Percentiles rank a stretch among this genome's conserved stretches.
Evolutionary conservation across 129 eudicot species (phyloP).

Genomic region (Saposhnikovia divaricata): DNA sequence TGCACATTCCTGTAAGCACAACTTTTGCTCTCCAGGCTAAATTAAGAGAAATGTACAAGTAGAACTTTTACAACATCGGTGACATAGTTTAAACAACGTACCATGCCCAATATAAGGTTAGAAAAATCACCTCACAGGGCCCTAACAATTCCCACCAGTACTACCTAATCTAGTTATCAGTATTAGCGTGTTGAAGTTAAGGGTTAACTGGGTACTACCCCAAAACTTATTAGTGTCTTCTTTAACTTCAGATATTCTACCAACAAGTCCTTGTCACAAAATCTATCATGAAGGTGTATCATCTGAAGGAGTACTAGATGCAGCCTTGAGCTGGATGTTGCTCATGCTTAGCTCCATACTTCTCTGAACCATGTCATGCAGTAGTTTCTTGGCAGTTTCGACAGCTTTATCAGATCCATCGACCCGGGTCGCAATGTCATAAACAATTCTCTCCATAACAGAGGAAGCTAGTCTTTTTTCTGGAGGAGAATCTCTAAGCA

Average conservation of each 20-base stretch:
- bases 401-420: constrained; percentile 50
- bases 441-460: constrained; percentile 48
- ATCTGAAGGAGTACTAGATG: constrained; percentile 28
- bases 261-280: not conserved
- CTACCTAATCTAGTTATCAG: constrained; percentile 20
- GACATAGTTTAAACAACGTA: constrained; percentile 20
- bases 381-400: constrained; percentile 50
- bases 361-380: constrained; percentile 59
- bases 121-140: constrained; percentile 37
- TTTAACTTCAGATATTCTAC: constrained; percentile 9
- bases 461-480: constrained; percentile 32
- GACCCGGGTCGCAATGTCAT: constrained; percentile 45
- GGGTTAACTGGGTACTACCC: not conserved
- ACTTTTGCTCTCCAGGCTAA: constrained; percentile 7
- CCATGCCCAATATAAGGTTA: constrained; percentile 38
- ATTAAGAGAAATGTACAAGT: constrained; percentile 15
- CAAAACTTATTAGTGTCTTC: not conserved
- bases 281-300: constrained; percentile 11
- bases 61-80: constrained; percentile 4
- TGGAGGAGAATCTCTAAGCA: constrained; percentile 45
- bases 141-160: constrained; percentile 2
- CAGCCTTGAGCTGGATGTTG: constrained; percentile 26
- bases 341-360: constrained; percentile 46
- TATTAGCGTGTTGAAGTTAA: not conserved
- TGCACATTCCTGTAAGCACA: constrained; percentile 2